phyloP scores from a whole-genome alignment of 2,329 filamentous ascomycete genomes.

The Hyphodiscus sp. region DNA sequence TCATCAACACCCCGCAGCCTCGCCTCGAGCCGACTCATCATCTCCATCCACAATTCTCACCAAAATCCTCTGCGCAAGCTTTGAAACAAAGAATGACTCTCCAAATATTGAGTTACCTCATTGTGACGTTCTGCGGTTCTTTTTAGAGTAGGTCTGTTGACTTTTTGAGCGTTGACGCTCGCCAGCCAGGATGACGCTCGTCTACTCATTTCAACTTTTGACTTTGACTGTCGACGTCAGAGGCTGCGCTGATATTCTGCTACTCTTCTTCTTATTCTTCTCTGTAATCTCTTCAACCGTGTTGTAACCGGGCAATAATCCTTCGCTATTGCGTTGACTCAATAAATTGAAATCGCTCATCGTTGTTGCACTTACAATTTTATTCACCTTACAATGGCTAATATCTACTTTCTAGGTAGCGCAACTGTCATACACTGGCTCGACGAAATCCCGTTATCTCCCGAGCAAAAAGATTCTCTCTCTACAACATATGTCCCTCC shows the following conservation, averaged over 20 bases:
- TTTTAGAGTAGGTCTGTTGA: neutral
- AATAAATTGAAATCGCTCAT: neutral
- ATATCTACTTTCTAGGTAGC: constrained; percentile 8
- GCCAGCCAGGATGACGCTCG: neutral
- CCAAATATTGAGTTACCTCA: neutral
- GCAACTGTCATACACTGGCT: constrained; percentile 10
- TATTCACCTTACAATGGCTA: constrained; percentile 11
- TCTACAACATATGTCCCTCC: neutral
- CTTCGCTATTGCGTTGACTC: neutral
- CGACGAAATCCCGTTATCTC: constrained; percentile 3
- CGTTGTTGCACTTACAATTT: neutral
- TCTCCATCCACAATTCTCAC: neutral
- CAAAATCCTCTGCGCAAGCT: neutral
- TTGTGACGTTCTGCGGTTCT: neutral
- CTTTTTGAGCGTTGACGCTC: neutral
- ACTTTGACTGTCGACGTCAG: neutral
- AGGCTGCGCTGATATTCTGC: neutral
- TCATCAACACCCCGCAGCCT: no score
- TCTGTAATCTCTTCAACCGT: neutral
- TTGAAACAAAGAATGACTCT: neutral
- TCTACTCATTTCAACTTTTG: neutral
- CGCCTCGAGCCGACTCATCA: neutral
- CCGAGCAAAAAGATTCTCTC: neutral
- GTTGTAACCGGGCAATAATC: no score
- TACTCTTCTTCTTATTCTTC: neutral